These are phyloP conservation scores for Lasiodiplodia theobromae DNA, from an alignment of 2,329 filamentous ascomycete species.

Conservation along the genomic window DNA sequence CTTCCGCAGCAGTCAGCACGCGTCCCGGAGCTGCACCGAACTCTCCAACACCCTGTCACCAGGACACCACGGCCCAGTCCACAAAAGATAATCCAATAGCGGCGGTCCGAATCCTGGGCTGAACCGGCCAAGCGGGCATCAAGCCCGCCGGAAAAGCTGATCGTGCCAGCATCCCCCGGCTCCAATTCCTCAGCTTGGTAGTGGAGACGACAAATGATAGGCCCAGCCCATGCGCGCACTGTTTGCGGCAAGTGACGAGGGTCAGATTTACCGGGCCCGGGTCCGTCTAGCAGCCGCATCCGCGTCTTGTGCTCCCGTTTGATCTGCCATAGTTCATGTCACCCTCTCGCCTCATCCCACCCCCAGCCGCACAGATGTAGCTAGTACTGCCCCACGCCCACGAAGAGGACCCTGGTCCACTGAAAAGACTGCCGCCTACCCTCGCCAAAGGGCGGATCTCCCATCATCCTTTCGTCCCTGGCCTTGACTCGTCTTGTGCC, in stretches of 20 bases:
- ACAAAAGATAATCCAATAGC: conserved; percentile 7
- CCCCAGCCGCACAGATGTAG: conserved; percentile 1
- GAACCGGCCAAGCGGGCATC: background rate
- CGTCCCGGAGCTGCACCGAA: conserved; percentile 8
- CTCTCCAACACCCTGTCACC: conserved; percentile 5
- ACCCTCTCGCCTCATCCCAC: conserved; percentile 14
- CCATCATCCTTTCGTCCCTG: conserved; percentile 2
- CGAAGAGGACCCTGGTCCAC: background rate
- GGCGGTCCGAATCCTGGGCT: background rate
- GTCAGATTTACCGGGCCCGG: conserved; percentile 10
- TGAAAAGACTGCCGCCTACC: conserved; percentile 5
- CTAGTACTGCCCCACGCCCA: conserved; percentile 12
- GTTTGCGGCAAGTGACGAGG: conserved; percentile 1
- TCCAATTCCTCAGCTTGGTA: background rate
- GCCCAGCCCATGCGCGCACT: background rate
- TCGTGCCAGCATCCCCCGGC: background rate
- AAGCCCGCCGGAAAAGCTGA: conserved; percentile 7
- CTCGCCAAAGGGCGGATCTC: background rate
- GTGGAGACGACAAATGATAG: background rate
- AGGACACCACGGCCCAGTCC: conserved; percentile 10
- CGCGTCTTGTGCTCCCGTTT: conserved; percentile 1
- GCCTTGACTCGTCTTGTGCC: conserved; percentile 21
- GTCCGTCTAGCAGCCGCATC: background rate
- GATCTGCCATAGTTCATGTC: conserved; percentile 8
- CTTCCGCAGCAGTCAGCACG: conserved; percentile 7